phyloP scores from a whole-genome alignment of 1,139 yeast species.

The Ogataea hybrid region DNA sequence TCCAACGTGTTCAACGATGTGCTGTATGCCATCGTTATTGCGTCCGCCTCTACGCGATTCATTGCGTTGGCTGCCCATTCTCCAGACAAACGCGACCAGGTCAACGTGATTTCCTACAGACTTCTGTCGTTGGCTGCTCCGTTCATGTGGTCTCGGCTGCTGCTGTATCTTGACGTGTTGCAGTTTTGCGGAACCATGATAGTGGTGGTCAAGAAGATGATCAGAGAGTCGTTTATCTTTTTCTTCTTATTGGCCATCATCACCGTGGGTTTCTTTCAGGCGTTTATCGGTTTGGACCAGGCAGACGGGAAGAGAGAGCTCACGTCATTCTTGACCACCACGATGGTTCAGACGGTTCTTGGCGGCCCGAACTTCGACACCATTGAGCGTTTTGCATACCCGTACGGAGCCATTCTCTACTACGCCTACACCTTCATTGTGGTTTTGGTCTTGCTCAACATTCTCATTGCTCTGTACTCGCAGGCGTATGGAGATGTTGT shows the following conservation, averaged over 20 bases:
- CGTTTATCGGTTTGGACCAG: conserved; percentile 81
- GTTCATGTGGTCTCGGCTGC: conserved; percentile 77
- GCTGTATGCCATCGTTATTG: conserved; percentile 54
- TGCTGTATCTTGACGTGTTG: conserved; percentile 75
- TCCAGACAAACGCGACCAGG: conserved; percentile 20
- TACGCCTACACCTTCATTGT: conserved; percentile 76
- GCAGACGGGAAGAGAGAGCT: conserved; percentile 84
- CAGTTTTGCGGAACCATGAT: conserved; percentile 87
- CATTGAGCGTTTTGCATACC: conserved; percentile 73
- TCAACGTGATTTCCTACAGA: conserved; percentile 69
- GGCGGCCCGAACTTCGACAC: conserved; percentile 73
- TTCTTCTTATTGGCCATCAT: conserved; percentile 71
- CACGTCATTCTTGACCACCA: conserved; percentile 59
- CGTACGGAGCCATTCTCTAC: conserved; percentile 76
- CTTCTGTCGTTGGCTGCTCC: conserved; percentile 82
- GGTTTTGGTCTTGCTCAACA: conserved; percentile 70
- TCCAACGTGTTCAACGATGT: conserved; percentile 78
- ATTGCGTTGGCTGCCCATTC: conserved; percentile 42
- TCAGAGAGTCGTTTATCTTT: conserved; percentile 80
- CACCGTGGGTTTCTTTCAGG: conserved; percentile 79
- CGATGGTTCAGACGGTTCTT: conserved; percentile 67
- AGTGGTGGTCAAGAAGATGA: conserved; percentile 80
- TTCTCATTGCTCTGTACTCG: conserved; percentile 79
- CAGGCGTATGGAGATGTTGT: conserved; percentile 81
- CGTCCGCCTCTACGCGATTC: conserved; percentile 57